phyloP scores from a whole-genome alignment of 352 stramenopile species.

The Thalassiosira livingstoniorum region DNA sequence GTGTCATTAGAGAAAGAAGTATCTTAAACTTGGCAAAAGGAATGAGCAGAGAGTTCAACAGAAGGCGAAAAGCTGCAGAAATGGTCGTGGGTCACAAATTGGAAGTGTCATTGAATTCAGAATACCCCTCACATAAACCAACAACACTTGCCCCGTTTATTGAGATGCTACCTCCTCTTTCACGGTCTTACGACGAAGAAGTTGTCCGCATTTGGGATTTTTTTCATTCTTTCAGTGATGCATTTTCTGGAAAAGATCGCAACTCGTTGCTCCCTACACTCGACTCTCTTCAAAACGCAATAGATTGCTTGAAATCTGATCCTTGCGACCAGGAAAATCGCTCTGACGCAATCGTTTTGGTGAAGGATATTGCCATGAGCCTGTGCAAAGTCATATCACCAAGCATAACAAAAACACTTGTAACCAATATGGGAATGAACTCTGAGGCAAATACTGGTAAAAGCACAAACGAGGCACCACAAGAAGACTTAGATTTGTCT shows the following conservation, averaged over 20 bases:
- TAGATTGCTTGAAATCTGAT: constrained; percentile 69
- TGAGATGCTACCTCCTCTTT: constrained; percentile 70
- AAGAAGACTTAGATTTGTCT: constrained; percentile 48
- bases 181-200: constrained; percentile 76
- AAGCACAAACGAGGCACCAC: constrained; percentile 38
- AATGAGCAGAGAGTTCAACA: constrained; percentile 78
- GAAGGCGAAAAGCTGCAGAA: constrained; percentile 76
- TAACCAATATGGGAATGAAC: constrained; percentile 32
- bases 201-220: constrained; percentile 85
- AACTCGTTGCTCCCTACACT: constrained; percentile 66
- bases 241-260: constrained; percentile 57
- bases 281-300: constrained; percentile 77
- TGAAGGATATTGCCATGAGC: constrained; percentile 76
- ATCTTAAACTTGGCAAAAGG: constrained; percentile 75
- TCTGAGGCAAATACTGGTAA: constrained; percentile 48
- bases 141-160: constrained; percentile 41
- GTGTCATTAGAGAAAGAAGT: constrained; percentile 79
- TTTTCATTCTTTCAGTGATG: constrained; percentile 79
- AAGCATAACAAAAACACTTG: constrained; percentile 63
- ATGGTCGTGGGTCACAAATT: constrained; percentile 67
- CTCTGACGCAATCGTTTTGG: constrained; percentile 60
- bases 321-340: constrained; percentile 39
- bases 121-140: constrained; percentile 22
- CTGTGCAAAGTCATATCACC: constrained; percentile 78
- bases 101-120: constrained; percentile 30